phyloP scores from a whole-genome alignment of 495 filamentous ascomycete species.

The Penicillium riverlandense region DNA sequence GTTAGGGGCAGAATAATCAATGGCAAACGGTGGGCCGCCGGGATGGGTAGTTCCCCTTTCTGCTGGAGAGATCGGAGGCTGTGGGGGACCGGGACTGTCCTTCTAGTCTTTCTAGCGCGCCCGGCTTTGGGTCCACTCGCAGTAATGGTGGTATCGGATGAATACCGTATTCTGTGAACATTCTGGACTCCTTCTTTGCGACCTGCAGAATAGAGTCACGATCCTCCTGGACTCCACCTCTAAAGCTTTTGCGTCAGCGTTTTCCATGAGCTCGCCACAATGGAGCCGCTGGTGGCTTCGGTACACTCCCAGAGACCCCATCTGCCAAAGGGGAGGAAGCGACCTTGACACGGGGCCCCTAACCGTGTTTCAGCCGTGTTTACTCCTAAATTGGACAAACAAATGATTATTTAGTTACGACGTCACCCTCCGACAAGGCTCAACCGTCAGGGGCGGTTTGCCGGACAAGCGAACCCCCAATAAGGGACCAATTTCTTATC shows the following conservation, averaged over 20 bases:
- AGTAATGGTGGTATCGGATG: neutral
- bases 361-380: neutral
- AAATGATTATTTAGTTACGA: no score
- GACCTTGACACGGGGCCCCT: neutral
- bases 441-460: no score
- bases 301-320: neutral
- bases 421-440: no score
- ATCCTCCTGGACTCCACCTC: constrained; percentile 8
- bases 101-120: constrained; percentile 32
- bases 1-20: no score
- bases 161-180: neutral
- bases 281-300: constrained; percentile 8
- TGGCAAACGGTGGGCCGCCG: no score
- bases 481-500: no score
- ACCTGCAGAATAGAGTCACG: constrained; percentile 7
- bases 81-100: constrained; percentile 8
- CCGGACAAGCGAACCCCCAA: no score
- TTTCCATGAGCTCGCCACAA: constrained; percentile 6
- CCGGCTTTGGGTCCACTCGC: constrained; percentile 9
- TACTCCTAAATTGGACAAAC: neutral
- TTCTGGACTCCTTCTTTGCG: constrained; percentile 13
- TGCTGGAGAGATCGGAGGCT: no score
- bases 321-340: no score
- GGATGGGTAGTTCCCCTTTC: no score
- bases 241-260: constrained; percentile 8